phyloP scores from a whole-genome alignment of 1,284 basidiomycete species.

The Coniferiporia sulphurascens region DNA sequence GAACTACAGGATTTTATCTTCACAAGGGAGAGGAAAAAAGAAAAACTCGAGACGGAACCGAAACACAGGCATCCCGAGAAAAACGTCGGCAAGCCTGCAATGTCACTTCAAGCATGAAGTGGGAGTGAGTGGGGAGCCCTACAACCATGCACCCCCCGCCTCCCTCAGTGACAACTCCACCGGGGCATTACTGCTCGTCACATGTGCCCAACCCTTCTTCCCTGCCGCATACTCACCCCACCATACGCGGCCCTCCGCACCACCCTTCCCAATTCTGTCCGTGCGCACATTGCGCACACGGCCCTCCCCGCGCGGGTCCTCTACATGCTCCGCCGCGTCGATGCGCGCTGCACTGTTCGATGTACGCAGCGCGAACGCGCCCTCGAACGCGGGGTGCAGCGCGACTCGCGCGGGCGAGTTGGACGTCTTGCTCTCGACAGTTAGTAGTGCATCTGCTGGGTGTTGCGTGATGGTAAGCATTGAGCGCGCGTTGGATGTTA shows the following conservation, averaged over 20 bases:
- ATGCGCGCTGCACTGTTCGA: not conserved
- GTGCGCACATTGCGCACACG: slow-evolving; percentile 4
- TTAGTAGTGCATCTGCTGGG: not conserved
- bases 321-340: not conserved
- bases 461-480: slow-evolving; percentile 2
- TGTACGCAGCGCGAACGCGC: slow-evolving; percentile 10
- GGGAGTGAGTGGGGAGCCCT: too few relatives aligned
- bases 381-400: slow-evolving; percentile 21
- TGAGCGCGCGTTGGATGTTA: slow-evolving; percentile 17
- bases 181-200: slow-evolving; percentile 1
- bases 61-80: not conserved
- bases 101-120: too few relatives aligned
- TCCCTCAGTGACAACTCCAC: slow-evolving; percentile 5
- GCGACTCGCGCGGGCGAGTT: slow-evolving; percentile 9
- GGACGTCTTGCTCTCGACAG: slow-evolving; percentile 8
- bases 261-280: not conserved
- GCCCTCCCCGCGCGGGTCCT: slow-evolving; percentile 16
- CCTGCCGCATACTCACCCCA: slow-evolving; percentile 7
- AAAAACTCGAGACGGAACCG: not conserved
- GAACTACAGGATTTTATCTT: not conserved
- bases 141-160: not conserved
- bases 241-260: slow-evolving; percentile 8
- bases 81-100: not conserved
- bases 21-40: not conserved
- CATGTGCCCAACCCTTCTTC: slow-evolving; percentile 6